Evolutionary conservation across 2,329 filamentous ascomycete species (phyloP), one percentile per base, ranked within the genome.

Genomic region (Pseudopithomyces chartarum): DNA sequence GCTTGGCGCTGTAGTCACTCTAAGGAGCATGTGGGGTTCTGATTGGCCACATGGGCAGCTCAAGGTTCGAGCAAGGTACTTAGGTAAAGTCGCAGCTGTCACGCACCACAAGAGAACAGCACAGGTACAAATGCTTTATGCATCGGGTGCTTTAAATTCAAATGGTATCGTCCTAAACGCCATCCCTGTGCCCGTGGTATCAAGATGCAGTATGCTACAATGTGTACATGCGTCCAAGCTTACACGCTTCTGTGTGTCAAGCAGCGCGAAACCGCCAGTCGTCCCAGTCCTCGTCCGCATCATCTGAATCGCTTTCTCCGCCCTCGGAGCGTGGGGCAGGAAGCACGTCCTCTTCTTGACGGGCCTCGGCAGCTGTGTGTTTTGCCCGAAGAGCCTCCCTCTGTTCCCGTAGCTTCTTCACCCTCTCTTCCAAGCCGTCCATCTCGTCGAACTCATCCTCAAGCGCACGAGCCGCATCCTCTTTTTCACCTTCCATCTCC

Each of bases 391-490:
- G 60, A 3, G 73, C 75, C 59, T 82, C 80, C 38, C 80, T 68
- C 63, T 78, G 76, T 60, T 81, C 78, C 12, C 79, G 76, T 40
- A 82, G 61, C 62, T 66, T 76, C 63, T 70, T 77, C 33, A 80
- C 75, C 43, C 80, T 66, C 60, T 77, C 75, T 59, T 82, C 80
- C 47, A 82, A 65, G 4, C 73, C 75, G 22, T 81, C 79, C 80
- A 82, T 82, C 57, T 80, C 77, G 39, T 81, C 80, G 50, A 82
- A 80, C 56, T 82, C 80, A 46, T 81, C 79, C 60, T 78, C 73
- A 12, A 82, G 64, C 6, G 75, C 69, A 34, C 73, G 69, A 40
- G 71, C 76, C 2, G 80, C 80, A 54, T 82, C 80, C 57, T 82
- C 80, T 59, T 75, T 78, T 61, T 82, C 80, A 1, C 70, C 79